Conservation (phyloP, 2,329 filamentous ascomycete species). For the Nannizziopsis arthrosporioides region DNA sequence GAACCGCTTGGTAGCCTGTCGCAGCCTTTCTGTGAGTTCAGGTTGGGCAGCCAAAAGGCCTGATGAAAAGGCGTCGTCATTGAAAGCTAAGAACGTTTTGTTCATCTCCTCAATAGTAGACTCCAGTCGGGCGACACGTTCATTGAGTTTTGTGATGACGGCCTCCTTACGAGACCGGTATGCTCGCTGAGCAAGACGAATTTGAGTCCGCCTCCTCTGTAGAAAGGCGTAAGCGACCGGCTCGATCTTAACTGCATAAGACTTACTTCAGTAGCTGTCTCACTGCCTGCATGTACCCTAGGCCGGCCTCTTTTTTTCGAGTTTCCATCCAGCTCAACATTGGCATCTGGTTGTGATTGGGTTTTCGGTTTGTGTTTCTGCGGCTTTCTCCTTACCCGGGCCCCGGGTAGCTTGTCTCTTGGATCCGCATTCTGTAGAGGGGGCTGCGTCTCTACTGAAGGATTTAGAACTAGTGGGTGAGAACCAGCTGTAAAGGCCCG, state of each 20-base stretch:
- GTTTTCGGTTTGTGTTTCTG: not conserved
- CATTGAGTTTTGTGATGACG: slow-evolving; percentile 61
- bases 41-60: slow-evolving; percentile 49
- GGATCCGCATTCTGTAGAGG: not conserved
- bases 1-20: slow-evolving; percentile 47
- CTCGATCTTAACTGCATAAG: not conserved
- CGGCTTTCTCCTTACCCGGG: not conserved
- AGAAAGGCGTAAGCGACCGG: slow-evolving; percentile 10
- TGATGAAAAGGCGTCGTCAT: slow-evolving; percentile 48
- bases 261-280: slow-evolving; percentile 67
- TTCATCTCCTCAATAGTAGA: slow-evolving; percentile 62
- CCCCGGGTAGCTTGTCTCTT: not conserved
- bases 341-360: not conserved
- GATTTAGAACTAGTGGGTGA: not conserved
- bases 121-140: slow-evolving; percentile 56
- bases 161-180: slow-evolving; percentile 76
- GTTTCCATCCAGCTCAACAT: not conserved
- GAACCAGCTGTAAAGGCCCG: not conserved
- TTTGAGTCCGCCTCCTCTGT: slow-evolving; percentile 71
- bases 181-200: slow-evolving; percentile 70
- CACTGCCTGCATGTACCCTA: slow-evolving; percentile 62
- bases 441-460: not conserved
- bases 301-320: slow-evolving; percentile 58
- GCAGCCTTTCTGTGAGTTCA: slow-evolving; percentile 47
- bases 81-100: slow-evolving; percentile 55